Evolutionary conservation across 371 early-diverging fungal genomes (phyloP), one percentile per base, ranked within the genome.

Genomic region (Neoconidiobolus thromboides): DNA sequence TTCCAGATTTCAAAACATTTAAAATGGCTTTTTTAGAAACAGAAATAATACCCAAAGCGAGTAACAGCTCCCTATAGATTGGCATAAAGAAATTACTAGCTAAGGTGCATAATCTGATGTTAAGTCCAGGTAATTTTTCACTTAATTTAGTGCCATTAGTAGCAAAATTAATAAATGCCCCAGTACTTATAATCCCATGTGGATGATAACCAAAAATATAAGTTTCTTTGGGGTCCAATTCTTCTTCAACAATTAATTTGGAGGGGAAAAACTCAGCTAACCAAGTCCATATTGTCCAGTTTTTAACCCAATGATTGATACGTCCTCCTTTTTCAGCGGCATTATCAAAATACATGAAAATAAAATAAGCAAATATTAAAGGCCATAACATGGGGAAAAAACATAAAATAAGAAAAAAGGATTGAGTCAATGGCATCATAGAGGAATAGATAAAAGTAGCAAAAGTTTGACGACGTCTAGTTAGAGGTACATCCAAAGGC

Each of bases 151-250:
- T 79, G 0, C 79, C 79, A 63, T 84, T 81, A 10, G 85, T 89
- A 3, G 75, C 88, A 77, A 91, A 89, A 53, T 84, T 83, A 44
- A 81, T 74, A 62, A 82, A 82, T 0, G 89, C 88, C 2, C 91
- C 91, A 63, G 87, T 74, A 4, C 81, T 77, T 60, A 92, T 81
- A 57, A 94, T 84, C 9, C 91, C 89, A 58, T 88, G 89, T 26
- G 89, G 89, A 58, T 85, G 85, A 60, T 85, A 84, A 9, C 84
- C 85, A 66, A 86, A 80, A 12, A 88, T 71, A 55, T 88, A 88
- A 64, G 82, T 87, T 55, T 78, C 76, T 6, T 68, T 64, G 1
- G 87, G 83, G 63, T 86, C 86, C 56, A 90, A 65, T n/a, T 87
- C 85, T 1, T 62, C 70, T 69, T 81, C 81, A 47, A 53, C 54